Conservation (phyloP, 345 rosid genomes). For the Gossypium bickii region DNA sequence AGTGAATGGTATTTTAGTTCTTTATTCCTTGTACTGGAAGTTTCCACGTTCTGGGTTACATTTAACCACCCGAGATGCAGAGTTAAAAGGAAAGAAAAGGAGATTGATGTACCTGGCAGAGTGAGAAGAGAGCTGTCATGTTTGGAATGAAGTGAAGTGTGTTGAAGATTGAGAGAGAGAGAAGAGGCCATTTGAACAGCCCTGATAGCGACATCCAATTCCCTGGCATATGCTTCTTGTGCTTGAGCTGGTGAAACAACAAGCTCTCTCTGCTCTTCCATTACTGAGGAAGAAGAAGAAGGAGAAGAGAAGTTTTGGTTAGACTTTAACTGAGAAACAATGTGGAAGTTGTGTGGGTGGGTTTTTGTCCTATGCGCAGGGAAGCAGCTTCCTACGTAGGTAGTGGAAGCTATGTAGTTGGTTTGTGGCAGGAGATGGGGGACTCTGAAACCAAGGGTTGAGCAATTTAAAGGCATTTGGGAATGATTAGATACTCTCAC, state of each 20-base stretch:
- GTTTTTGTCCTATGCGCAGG: not conserved
- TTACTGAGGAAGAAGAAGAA: conserved; percentile 19
- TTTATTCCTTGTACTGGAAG: too few relatives aligned
- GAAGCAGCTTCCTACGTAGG: conserved; percentile 5
- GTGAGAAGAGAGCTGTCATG: conserved; percentile 49
- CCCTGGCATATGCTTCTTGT: conserved; percentile 23
- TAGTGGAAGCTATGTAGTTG: not conserved
- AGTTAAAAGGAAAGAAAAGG: not conserved
- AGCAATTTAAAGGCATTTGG: conserved; percentile 1
- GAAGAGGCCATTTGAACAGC: conserved; percentile 57
- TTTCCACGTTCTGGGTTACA: not conserved
- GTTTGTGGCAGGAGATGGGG: not conserved
- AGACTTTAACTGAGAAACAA: conserved; percentile 24
- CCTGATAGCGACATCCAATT: conserved; percentile 45
- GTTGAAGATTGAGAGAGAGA: conserved; percentile 45
- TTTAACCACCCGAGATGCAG: not conserved
- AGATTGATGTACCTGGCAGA: conserved; percentile 33
- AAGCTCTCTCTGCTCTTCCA: conserved; percentile 25
- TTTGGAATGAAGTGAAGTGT: conserved; percentile 35
- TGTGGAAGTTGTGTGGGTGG: conserved; percentile 9
- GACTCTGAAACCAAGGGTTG: not conserved
- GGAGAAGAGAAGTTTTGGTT: conserved; percentile 19
- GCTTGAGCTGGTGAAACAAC: conserved; percentile 9
- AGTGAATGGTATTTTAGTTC: too few relatives aligned
- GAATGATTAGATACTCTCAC: not conserved